Conservation (phyloP, 176 grass and related monocot genomes). For the Juncus inflexus region DNA sequence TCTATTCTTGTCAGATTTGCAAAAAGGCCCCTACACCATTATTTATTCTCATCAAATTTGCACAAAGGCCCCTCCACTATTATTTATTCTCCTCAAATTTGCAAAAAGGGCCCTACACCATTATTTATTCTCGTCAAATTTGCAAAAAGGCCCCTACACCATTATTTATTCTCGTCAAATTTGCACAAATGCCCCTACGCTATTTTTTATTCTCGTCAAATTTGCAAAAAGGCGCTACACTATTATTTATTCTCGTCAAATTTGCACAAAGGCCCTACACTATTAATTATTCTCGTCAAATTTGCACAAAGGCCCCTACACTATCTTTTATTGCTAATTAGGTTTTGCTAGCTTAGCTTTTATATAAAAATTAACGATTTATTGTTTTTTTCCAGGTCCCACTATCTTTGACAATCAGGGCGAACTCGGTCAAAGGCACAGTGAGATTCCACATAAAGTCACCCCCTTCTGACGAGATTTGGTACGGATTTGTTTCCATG, state of each 20-base stretch:
- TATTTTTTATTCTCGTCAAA: no score
- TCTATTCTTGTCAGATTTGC: constrained; percentile 4
- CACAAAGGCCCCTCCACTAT: no score
- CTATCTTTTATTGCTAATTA: background rate
- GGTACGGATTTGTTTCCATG: constrained; percentile 69
- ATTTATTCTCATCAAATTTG: no score
- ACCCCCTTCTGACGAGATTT: constrained; percentile 75
- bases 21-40: constrained; percentile 1
- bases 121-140: no score
- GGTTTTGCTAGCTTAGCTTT: background rate
- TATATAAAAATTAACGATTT: no score
- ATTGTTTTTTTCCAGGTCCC: constrained; percentile 52
- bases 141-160: no score
- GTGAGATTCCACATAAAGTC: constrained; percentile 68
- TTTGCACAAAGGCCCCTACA: no score
- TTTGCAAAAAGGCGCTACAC: no score
- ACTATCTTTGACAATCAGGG: constrained; percentile 40
- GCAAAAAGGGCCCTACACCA: no score
- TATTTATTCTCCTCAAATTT: no score
- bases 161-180: constrained; percentile 7
- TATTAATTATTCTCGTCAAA: no score
- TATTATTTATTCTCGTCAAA: background rate
- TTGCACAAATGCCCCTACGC: background rate
- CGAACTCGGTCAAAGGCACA: constrained; percentile 49
- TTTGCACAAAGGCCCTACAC: no score